Conservation (phyloP, 1,139 yeast species). For the Taphrina betulina region DNA sequence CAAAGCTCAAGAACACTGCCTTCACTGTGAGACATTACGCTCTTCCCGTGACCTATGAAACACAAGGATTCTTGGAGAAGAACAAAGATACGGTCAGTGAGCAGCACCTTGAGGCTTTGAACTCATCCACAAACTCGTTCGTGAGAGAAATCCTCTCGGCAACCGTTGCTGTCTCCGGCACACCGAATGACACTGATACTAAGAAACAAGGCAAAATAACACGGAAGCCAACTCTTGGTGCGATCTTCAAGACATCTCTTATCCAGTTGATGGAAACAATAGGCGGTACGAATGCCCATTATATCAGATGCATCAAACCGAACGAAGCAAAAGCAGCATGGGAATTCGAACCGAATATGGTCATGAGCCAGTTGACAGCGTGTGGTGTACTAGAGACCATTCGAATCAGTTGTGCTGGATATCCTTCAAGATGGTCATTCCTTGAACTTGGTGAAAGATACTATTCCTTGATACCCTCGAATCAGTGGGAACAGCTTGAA, state of each 20-base stretch:
- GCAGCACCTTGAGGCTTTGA: slow-evolving; percentile 84
- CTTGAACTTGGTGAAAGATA: slow-evolving; percentile 90
- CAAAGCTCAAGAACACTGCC: slow-evolving; percentile 89
- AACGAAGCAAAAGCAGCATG: slow-evolving; percentile 92
- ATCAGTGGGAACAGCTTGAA: slow-evolving; percentile 43
- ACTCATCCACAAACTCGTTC: slow-evolving; percentile 63
- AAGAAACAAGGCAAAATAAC: slow-evolving; percentile 49
- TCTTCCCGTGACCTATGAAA: slow-evolving; percentile 85
- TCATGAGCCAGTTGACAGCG: slow-evolving; percentile 88
- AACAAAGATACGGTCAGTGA: slow-evolving; percentile 97
- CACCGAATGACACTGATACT: slow-evolving; percentile 24
- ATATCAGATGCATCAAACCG: slow-evolving; percentile 96
- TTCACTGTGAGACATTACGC: slow-evolving; percentile 94
- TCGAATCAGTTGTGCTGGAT: slow-evolving; percentile 95
- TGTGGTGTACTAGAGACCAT: slow-evolving; percentile 98
- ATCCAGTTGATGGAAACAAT: slow-evolving; percentile 91
- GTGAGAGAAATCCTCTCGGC: slow-evolving; percentile 62
- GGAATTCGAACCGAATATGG: slow-evolving; percentile 96
- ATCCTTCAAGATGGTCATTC: slow-evolving; percentile 94
- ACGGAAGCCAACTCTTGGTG: slow-evolving; percentile 90
- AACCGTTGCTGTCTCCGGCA: slow-evolving; percentile 49
- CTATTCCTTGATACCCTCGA: slow-evolving; percentile 73
- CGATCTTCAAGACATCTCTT: slow-evolving; percentile 87
- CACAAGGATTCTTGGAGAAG: slow-evolving; percentile 94
- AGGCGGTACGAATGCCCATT: slow-evolving; percentile 90